Percentiles rank a stretch among this genome's conserved stretches.
Conservation (phyloP, 2,329 filamentous ascomycete genomes). For the Geosmithia morbida region DNA sequence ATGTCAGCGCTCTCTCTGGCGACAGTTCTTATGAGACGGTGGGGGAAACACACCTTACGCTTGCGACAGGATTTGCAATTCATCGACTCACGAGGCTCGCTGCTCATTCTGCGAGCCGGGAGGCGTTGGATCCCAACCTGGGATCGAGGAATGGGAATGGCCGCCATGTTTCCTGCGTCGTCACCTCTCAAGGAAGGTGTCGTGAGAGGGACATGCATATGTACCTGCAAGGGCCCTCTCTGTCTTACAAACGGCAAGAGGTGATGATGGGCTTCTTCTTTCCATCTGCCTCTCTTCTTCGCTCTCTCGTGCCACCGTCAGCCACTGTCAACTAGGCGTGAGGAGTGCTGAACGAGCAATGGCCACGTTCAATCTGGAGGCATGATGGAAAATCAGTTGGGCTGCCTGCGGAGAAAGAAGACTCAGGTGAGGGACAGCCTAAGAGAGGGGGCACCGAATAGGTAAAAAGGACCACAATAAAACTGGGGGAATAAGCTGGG, state of each 20-base stretch:
- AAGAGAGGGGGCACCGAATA: neutral
- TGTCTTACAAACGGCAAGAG: no score
- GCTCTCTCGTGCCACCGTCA: no score
- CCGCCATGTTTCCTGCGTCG: slow-evolving; percentile 16
- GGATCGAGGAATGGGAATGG: slow-evolving; percentile 51
- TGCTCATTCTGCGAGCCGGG: slow-evolving; percentile 53
- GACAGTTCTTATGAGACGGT: neutral
- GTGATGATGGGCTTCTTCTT: no score
- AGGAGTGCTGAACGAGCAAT: no score
- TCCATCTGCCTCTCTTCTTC: no score
- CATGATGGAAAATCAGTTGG: neutral
- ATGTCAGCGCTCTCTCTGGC: neutral
- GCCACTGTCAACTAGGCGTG: no score
- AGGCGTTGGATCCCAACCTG: slow-evolving; percentile 72
- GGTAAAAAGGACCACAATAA: neutral
- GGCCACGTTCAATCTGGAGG: no score
- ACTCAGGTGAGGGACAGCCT: neutral
- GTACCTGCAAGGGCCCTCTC: no score
- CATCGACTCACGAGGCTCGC: slow-evolving; percentile 78
- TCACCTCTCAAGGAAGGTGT: neutral
- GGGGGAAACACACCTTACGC: slow-evolving; percentile 52
- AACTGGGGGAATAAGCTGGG: neutral
- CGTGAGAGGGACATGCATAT: no score
- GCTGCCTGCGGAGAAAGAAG: neutral
- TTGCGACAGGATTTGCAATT: slow-evolving; percentile 93